phyloP scores from a whole-genome alignment of 345 rosid genomes.

The Lagerstroemia speciosa region DNA sequence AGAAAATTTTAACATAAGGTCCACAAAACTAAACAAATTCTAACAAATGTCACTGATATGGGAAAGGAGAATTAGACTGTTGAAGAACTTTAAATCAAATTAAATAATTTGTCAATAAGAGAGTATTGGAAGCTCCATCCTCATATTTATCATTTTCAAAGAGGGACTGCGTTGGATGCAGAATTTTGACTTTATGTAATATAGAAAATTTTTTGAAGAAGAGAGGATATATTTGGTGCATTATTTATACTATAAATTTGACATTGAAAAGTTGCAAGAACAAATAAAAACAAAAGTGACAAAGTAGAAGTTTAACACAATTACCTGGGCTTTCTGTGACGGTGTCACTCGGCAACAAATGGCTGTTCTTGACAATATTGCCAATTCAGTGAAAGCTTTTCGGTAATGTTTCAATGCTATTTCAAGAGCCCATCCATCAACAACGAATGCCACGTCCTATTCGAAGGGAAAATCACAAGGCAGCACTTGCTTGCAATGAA shows the following conservation, averaged over 20 bases:
- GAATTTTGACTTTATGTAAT: not conserved
- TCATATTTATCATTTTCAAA: not conserved
- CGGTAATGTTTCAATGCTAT: conserved; percentile 72
- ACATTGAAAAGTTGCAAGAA: not conserved
- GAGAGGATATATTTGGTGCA: not conserved
- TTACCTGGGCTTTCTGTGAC: conserved; percentile 97
- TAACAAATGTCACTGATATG: not conserved
- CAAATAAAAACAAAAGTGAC: not conserved
- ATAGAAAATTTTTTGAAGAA: too few relatives aligned
- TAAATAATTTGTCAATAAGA: not conserved
- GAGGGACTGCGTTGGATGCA: not conserved
- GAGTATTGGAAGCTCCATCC: not conserved
- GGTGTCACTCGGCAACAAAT: conserved; percentile 98
- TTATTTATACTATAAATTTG: not conserved
- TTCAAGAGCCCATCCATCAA: conserved; percentile 99
- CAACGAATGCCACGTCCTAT: conserved; percentile 92
- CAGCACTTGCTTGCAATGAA: not conserved
- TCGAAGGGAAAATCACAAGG: conserved; percentile 7
- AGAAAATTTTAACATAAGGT: conserved; percentile 1
- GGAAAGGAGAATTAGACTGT: not conserved
- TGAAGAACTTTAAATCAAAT: not conserved
- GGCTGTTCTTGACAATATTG: conserved; percentile 92
- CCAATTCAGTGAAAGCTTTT: conserved; percentile 85
- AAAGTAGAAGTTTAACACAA: not conserved
- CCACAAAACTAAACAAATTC: not conserved